phyloP scores from a whole-genome alignment of 768 basidiomycete species.

The Serendipita indica region DNA sequence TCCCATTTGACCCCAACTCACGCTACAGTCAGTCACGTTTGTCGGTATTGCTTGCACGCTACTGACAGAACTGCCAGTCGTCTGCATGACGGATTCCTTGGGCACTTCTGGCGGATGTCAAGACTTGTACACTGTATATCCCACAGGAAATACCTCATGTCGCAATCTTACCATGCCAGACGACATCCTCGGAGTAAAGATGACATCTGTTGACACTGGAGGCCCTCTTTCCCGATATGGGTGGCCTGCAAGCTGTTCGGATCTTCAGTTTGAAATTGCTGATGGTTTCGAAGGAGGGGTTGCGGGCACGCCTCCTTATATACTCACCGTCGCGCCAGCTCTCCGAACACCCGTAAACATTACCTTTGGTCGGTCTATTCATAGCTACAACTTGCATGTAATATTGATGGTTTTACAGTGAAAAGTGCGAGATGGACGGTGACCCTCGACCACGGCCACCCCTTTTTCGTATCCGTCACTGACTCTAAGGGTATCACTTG shows the following conservation, averaged over 20 bases:
- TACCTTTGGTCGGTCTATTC: conserved; percentile 21
- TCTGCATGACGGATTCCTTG: background rate
- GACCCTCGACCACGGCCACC: conserved; percentile 12
- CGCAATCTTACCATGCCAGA: conserved; percentile 33
- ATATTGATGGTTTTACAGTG: background rate
- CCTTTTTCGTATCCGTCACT: conserved; percentile 41
- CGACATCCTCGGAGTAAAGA: conserved; percentile 30
- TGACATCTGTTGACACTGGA: conserved; percentile 25
- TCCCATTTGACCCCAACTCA: background rate
- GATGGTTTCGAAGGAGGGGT: background rate
- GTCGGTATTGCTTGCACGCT: background rate
- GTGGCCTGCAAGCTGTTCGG: conserved; percentile 26
- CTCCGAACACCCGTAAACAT: conserved; percentile 48
- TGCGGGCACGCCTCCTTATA: background rate
- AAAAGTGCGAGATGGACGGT: background rate
- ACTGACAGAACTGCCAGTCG: background rate
- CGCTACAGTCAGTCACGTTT: background rate
- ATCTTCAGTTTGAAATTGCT: background rate
- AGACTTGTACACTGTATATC: conserved; percentile 40
- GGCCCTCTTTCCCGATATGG: conserved; percentile 46
- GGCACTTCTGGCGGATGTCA: conserved; percentile 35
- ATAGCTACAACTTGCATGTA: background rate
- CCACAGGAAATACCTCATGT: conserved; percentile 29
- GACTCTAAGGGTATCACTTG: conserved; percentile 38
- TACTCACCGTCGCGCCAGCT: conserved; percentile 31